A percentile compares a stretch with the other conserved stretches of the same genome.
Conservation (phyloP, 768 basidiomycete species). For the Strobilomyces dryophilus region DNA sequence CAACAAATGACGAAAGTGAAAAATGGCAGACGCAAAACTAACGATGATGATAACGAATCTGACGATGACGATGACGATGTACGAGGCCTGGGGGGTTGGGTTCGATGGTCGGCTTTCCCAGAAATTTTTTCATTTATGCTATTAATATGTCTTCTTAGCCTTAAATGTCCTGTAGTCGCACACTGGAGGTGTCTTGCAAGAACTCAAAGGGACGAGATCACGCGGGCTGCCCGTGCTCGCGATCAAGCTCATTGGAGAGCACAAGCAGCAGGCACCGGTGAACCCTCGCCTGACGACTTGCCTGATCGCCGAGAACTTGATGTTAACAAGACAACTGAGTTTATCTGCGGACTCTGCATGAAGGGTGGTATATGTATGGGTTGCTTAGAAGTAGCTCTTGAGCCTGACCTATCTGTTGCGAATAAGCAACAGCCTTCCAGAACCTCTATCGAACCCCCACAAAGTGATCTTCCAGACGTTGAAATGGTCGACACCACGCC, state of each 20-base stretch:
- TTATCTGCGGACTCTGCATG: conserved; percentile 69
- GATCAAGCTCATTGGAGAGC: conserved; percentile 42
- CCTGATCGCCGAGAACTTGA: conserved; percentile 45
- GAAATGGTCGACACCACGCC: conserved; percentile 33
- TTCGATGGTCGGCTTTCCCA: conserved; percentile 63
- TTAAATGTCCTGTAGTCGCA: conserved; percentile 71
- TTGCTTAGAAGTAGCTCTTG: conserved; percentile 56
- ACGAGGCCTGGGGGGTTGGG: conserved; percentile 68
- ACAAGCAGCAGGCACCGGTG: conserved; percentile 21
- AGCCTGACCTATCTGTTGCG: conserved; percentile 37
- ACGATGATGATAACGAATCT: conserved; percentile 41
- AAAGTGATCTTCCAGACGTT: conserved; percentile 23
- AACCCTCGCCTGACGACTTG: conserved; percentile 28
- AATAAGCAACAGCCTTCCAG: conserved; percentile 11
- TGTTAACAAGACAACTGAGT: conserved; percentile 65
- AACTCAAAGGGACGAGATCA: conserved; percentile 67
- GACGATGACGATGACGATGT: conserved; percentile 46
- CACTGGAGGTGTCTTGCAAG: conserved; percentile 75
- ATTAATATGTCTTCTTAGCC: conserved; percentile 37
- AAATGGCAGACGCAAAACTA: conserved; percentile 37
- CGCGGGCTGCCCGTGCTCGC: conserved; percentile 55
- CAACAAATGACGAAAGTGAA: conserved; percentile 42
- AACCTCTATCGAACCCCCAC: conserved; percentile 7
- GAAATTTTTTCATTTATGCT: not conserved
- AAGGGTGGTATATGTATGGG: conserved; percentile 78